Evolutionary conservation across 108 stramenopile genomes (phyloP).

Genomic region (Cyclotella sp.): DNA sequence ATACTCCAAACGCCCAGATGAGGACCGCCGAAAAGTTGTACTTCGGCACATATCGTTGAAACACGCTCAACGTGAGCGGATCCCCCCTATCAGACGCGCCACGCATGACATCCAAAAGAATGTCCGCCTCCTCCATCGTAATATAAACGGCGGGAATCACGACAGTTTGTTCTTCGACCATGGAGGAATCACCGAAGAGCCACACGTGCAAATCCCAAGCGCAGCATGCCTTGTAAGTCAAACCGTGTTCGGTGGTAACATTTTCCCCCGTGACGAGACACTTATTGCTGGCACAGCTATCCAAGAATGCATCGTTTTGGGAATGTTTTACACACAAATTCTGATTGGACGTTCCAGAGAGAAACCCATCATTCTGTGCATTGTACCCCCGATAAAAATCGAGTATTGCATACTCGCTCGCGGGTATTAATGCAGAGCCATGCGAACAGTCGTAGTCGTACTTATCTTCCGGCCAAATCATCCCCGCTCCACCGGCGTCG

Average conservation of each 20-base stretch:
- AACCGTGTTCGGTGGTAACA: background rate
- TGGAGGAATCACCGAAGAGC: constrained; percentile 43
- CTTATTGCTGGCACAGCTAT: constrained; percentile 42
- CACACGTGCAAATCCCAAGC: constrained; percentile 63
- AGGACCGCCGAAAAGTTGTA: constrained; percentile 52
- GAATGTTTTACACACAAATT: constrained; percentile 52
- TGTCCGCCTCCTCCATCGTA: constrained; percentile 52
- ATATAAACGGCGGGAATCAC: constrained; percentile 59
- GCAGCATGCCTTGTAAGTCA: constrained; percentile 55
- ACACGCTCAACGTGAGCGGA: constrained; percentile 35
- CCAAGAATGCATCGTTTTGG: constrained; percentile 11
- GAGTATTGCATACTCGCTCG: constrained; percentile 12
- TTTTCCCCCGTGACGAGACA: constrained; percentile 58
- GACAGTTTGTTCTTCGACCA: constrained; percentile 15
- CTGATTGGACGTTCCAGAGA: constrained; percentile 18
- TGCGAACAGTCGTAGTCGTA: constrained; percentile 56
- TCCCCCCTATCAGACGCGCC: constrained; percentile 19
- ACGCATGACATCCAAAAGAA: constrained; percentile 31
- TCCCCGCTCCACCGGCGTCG: background rate
- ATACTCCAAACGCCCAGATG: constrained; percentile 63
- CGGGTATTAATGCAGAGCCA: constrained; percentile 45
- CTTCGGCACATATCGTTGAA: constrained; percentile 39
- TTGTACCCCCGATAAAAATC: constrained; percentile 35
- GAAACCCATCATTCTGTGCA: constrained; percentile 35
- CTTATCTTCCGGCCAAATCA: constrained; percentile 50